Base-by-base conservation (phyloP, 495 filamentous ascomycete genomes). In the Copromyces sp. region DNA sequence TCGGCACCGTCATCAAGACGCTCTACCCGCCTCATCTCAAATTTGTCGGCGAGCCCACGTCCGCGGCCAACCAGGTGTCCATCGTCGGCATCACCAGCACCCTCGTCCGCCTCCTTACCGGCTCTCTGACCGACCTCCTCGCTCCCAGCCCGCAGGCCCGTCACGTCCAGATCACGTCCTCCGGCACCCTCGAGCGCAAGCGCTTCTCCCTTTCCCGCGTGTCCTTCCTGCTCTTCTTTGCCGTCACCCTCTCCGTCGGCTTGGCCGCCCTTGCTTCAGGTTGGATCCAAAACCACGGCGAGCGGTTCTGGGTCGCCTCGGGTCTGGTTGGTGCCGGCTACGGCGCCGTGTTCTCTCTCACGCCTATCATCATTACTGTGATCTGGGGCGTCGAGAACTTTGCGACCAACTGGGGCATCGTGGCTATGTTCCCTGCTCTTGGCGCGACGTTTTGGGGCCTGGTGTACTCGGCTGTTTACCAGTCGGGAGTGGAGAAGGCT, bases 361-460 rank as follows among this genome's bases (percentile, higher is more conserved):
- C 90, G 0, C 95, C 95, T 4, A 97, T 98, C 77, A 91, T 98
- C 73, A 90, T 98, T 75, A 91, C 88, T 70, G 93, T 97, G 35
- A 94, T 98, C 61, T 99, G 95, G 95, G 95, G 95, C 42, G 94
- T 97, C 2, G 93, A 97, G 83, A 99, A 98, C 81, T 98, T 98
- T 80, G 95, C 93, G 73, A 99, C 95, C 3, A 98, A 99, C 76
- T 99, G 95, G 90, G 95, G 95, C 16, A 93, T 98, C 73, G 90
- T 99, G 17, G 93, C 93, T 41, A 92, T 96, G 83, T 91, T 94
- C 68, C 95, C 95, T 9, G 95, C 94, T 2, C 80, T 88, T 3
- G 95, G 95, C 0, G 93, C 94, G 0, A 91, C 92, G 0, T 83
- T 94, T 11, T 99, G 93, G 94, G 93, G 95, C 0, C 75, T 92